Base-by-base conservation (phyloP, 257 asterid species). In the Avicennia marina region DNA sequence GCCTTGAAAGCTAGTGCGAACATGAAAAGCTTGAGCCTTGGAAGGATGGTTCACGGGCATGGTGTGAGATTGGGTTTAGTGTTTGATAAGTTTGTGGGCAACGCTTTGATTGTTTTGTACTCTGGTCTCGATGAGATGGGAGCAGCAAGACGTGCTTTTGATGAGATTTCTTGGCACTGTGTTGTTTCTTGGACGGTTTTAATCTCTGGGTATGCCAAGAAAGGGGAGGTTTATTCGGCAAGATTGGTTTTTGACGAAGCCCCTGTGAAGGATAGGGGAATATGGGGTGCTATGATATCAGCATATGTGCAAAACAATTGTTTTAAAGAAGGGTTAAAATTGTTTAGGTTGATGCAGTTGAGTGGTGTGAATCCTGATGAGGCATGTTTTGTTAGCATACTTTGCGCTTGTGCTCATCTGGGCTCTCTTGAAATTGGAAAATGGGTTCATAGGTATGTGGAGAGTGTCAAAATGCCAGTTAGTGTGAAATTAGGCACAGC, bases 211-310 rank as follows among this genome's bases (percentile, higher is more conserved):
- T 80, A 72, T 59, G 79, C 73, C 17, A 81, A 74, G 52, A 75
- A 31, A 6, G 96, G 86, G 13, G 88, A 85, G 50, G 75, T 77
- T 71, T 52, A 56, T 58, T 58, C 62, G 12, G 85, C 96, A 52
- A 78, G 94, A 59, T 65, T 54, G 80, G 31, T 66, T 64, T 85
- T 88, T 69, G 86, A 82, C 63, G 86, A 79, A 56, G 82, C 82
- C 58, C 75, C 63, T 6, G 51, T 75, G 25, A 88, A 77, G 70
- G 95, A 86, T 73, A 75, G 73, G 60, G 87, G 88, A 19, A 49
- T 78, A 16, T 86, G 94, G 94, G 89, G 94, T 19, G 77, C 88
- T 51, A 85, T 87, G 93, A 67, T 81, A 38, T 81, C 88, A 22
- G 85, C 94, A 53, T 81, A 82, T 76, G 93, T 81, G 46, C 96